Base-by-base conservation (phyloP, 208 protist species). In the Porcisia hertigi region DNA sequence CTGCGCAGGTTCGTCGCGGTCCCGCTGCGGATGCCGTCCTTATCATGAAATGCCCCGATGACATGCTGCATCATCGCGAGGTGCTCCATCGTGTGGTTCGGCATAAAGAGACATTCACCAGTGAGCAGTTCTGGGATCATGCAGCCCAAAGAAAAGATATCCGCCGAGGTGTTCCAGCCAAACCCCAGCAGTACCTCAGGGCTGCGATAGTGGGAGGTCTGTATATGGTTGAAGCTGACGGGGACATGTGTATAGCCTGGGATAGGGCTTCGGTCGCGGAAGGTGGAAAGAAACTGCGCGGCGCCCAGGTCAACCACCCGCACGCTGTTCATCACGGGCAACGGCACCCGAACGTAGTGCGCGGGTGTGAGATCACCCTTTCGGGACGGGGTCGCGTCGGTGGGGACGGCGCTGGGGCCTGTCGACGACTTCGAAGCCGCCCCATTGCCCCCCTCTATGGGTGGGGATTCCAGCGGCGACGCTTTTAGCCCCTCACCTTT, bases 51-150 rank as follows among this genome's bases (percentile, higher is more conserved):
- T n/a, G 81, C 57, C 1, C 89, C 92, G 49, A 96, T 88, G 57
- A 94, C 81, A 69, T 92, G 84, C 77, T 94, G 77, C 71, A 96
- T 88, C 58, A 96, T 75, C 25, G 88, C 88, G 0, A 96, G 85
- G 81, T 96, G 92, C 82, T 96, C 90, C 66, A 92, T 69, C 54
- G 84, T 87, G 81, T 94, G 79, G 25, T 89, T 79, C 39, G 92
- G 85, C 86, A 91, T 93, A 76, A 93, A 96, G 8, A 94, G 71
- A 67, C 85, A 92, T 41, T 92, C 79, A 1, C 92, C 92, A 5
- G 90, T 94, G 20, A 94, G 72, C 39, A 96, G 79, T 69, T 96
- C 90, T 0, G 85, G 84, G 30, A 96, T 92, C 82, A 96, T 96
- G 80, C 90, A 94, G 30, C 92, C 92, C 34, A 96, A 76, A 4